A percentile compares a stretch with the other conserved stretches of the same genome.
Evolutionary conservation across 345 rosid species (phyloP).

Genomic region (Punica granatum): DNA sequence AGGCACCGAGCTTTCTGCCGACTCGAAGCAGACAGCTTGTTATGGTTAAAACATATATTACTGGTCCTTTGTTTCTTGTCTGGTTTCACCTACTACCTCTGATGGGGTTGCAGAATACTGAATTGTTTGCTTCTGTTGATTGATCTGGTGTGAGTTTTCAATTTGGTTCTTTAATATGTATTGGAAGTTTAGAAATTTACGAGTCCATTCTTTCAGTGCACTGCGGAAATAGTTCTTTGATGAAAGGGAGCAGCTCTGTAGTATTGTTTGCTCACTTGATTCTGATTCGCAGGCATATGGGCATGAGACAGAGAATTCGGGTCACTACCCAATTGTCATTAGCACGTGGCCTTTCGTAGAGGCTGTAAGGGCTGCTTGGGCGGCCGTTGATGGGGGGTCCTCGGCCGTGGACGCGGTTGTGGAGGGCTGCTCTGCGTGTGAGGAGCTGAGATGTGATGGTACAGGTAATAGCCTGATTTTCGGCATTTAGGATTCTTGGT

Average conservation of each 20-base stretch:
- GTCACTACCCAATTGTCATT: conserved; percentile 60
- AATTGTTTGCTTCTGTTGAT: background rate
- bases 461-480: conserved; percentile 42
- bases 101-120: background rate
- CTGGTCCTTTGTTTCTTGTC: too few species aligned
- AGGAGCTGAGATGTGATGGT: conserved; percentile 81
- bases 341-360: conserved; percentile 87
- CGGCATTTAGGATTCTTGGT: background rate
- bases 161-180: background rate
- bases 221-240: background rate
- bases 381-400: conserved; percentile 47
- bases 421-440: conserved; percentile 96
- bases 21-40: background rate
- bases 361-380: conserved; percentile 89
- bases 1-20: background rate
- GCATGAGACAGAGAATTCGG: conserved; percentile 24
- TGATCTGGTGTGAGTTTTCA: background rate
- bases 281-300: conserved; percentile 28
- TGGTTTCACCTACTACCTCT: background rate
- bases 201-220: background rate
- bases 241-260: background rate
- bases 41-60: too few species aligned
- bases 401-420: conserved; percentile 79
- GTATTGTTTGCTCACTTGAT: background rate
- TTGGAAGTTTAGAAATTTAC: background rate